Conservation (phyloP, 2,329 filamentous ascomycete species). For the Colletotrichum endophyticum region DNA sequence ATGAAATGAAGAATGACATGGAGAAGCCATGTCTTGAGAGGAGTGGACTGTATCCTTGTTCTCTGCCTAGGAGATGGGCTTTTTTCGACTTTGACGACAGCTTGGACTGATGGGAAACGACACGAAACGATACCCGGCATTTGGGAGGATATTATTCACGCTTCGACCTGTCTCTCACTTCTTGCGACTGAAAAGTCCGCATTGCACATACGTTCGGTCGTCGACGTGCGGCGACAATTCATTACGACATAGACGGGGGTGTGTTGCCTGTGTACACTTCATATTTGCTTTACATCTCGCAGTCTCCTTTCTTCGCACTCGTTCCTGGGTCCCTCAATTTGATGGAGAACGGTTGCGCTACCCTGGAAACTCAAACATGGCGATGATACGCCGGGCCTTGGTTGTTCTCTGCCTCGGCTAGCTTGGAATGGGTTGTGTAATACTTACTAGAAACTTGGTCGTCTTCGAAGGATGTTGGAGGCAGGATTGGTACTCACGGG, state of each 20-base stretch:
- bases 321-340: background rate
- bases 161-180: conserved; percentile 10
- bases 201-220: conserved; percentile 8
- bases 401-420: conserved; percentile 8
- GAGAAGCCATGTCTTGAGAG: background rate
- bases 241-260: background rate
- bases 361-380: background rate
- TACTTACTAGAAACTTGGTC: background rate
- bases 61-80: background rate
- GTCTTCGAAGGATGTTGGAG: background rate
- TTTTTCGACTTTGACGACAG: conserved; percentile 13
- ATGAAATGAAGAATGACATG: conserved; percentile 37
- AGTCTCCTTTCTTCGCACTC: background rate
- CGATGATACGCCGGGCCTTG: background rate
- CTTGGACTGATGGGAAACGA: conserved; percentile 15
- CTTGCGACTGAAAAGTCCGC: background rate
- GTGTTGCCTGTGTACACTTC: background rate
- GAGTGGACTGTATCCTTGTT: background rate
- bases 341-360: background rate
- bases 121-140: conserved; percentile 18
- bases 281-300: conserved; percentile 6
- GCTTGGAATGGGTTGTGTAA: background rate
- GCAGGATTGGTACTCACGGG: background rate
- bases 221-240: background rate
- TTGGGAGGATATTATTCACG: conserved; percentile 11